These are phyloP conservation scores for Geotrichum klebahnii DNA, from an alignment of 1,139 yeast species.

Conservation along the genomic window DNA sequence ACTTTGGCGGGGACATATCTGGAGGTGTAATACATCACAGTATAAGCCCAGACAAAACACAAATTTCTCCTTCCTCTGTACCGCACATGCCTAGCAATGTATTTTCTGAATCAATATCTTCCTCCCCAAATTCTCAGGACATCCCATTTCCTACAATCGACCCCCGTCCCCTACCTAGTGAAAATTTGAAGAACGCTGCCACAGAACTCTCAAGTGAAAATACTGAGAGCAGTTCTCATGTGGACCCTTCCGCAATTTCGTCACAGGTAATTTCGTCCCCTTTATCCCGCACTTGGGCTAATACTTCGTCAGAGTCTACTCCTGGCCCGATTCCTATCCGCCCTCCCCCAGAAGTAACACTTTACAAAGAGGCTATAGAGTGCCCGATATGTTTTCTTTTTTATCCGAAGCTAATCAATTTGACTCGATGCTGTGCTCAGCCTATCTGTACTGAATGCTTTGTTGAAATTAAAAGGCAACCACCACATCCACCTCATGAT, in stretches of 20 bases:
- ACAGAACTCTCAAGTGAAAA: not conserved
- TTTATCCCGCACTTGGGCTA: slow-evolving; percentile 19
- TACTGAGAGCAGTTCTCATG: not conserved
- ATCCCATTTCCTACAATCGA: slow-evolving; percentile 6
- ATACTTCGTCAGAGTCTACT: slow-evolving; percentile 7
- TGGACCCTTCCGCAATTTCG: not conserved
- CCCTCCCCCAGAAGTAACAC: slow-evolving; percentile 37
- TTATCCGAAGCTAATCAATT: slow-evolving; percentile 73
- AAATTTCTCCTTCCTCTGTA: not conserved
- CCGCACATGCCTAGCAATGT: not conserved
- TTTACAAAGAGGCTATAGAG: slow-evolving; percentile 67
- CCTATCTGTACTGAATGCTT: slow-evolving; percentile 96
- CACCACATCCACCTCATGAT: slow-evolving; percentile 91
- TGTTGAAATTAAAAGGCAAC: slow-evolving; percentile 87
- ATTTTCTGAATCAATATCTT: not conserved
- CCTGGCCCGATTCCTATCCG: slow-evolving; percentile 1
- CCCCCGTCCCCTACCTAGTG: too few relatives aligned
- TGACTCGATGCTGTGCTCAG: slow-evolving; percentile 84
- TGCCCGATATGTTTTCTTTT: slow-evolving; percentile 93
- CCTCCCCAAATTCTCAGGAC: too few relatives aligned
- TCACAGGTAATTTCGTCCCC: slow-evolving; percentile 1
- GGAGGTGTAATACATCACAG: not conserved
- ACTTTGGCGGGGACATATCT: not conserved
- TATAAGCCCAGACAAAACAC: not conserved
- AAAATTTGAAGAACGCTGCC: not conserved